phyloP scores from a whole-genome alignment of 148 eudicot genomes.

The Persicaria tinctoria region DNA sequence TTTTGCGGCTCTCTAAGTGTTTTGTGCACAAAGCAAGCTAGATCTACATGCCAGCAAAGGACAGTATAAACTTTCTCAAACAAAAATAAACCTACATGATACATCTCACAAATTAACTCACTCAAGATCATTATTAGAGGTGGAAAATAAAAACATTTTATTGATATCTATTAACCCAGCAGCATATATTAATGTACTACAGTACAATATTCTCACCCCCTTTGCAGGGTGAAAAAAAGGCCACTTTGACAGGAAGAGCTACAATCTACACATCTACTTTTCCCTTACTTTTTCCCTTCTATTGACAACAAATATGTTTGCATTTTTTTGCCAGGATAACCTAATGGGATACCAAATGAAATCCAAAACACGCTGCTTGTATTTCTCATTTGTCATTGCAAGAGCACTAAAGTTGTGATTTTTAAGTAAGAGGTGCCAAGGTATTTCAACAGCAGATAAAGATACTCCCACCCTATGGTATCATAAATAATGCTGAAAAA shows the following conservation, averaged over 20 bases:
- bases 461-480: not conserved
- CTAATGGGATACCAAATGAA: not conserved
- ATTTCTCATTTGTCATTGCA: not conserved
- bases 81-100: not conserved
- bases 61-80: not conserved
- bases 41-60: not conserved
- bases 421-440: not conserved
- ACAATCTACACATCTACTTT: not conserved
- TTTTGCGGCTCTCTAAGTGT: slow-evolving; percentile 1
- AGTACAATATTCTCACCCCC: not conserved
- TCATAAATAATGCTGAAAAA: not conserved
- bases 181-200: not conserved
- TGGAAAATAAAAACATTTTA: not conserved
- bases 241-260: no score
- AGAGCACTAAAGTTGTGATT: not conserved
- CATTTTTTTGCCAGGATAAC: not conserved
- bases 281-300: not conserved
- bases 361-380: not conserved
- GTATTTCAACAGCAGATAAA: not conserved
- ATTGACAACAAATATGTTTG: not conserved
- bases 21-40: not conserved
- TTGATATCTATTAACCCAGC: not conserved
- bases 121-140: not conserved
- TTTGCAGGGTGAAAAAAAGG: not conserved
- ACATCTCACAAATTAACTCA: slow-evolving; percentile 3